Conservation (phyloP, 495 filamentous ascomycete genomes). For the Halenospora varia region DNA sequence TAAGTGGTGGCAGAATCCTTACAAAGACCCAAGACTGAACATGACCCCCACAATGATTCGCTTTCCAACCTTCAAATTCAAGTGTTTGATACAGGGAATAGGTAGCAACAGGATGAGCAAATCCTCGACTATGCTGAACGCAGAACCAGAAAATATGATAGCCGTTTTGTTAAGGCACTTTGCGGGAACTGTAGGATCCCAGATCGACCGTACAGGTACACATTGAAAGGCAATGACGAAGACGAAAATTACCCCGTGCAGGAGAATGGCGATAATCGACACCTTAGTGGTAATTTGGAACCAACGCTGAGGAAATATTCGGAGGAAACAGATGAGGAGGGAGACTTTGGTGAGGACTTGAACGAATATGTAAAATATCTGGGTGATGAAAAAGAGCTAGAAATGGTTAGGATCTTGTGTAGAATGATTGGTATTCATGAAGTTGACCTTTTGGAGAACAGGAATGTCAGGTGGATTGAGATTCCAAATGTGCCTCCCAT, state of each 20-base stretch:
- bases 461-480: neutral
- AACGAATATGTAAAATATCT: neutral
- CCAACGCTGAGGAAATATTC: slow-evolving; percentile 37
- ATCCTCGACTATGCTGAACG: slow-evolving; percentile 32
- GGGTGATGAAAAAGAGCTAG: neutral
- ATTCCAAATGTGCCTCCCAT: slow-evolving; percentile 19
- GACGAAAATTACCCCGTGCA: slow-evolving; percentile 36
- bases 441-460: neutral
- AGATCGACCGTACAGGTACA: slow-evolving; percentile 30
- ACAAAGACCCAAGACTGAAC: slow-evolving; percentile 37
- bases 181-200: slow-evolving; percentile 23
- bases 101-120: slow-evolving; percentile 35
- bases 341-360: slow-evolving; percentile 28
- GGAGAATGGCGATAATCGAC: slow-evolving; percentile 30
- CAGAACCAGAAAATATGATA: slow-evolving; percentile 29
- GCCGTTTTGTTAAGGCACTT: slow-evolving; percentile 31
- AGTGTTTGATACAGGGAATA: slow-evolving; percentile 28
- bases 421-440: neutral
- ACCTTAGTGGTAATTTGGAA: slow-evolving; percentile 27
- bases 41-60: slow-evolving; percentile 32
- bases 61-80: slow-evolving; percentile 33
- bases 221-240: slow-evolving; percentile 40
- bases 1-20: neutral
- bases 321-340: slow-evolving; percentile 46
- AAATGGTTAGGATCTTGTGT: neutral